phyloP scores from a whole-genome alignment of 1,139 yeast genomes.

The Barnettozyma hawaiiensis region DNA sequence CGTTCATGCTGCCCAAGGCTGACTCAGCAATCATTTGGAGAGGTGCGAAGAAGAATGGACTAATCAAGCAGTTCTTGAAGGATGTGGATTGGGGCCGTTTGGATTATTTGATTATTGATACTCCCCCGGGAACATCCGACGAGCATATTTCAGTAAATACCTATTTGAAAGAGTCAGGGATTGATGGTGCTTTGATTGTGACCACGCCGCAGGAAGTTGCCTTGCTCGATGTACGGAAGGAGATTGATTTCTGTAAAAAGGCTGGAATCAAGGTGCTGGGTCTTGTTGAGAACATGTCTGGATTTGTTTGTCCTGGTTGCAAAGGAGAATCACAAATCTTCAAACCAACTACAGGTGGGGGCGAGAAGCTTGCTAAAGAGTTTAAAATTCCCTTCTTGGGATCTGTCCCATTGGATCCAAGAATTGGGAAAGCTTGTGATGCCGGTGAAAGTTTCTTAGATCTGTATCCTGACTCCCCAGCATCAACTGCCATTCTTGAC shows the following conservation, averaged over 20 bases:
- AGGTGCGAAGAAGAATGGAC: conserved; percentile 89
- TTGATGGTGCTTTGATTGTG: conserved; percentile 92
- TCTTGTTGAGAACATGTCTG: conserved; percentile 95
- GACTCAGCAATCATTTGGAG: conserved; percentile 97
- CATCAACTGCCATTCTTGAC: conserved; percentile 77
- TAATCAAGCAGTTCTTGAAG: conserved; percentile 88
- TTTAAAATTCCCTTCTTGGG: conserved; percentile 76
- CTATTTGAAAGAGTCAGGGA: conserved; percentile 82
- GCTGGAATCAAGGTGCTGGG: conserved; percentile 86
- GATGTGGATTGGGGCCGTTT: conserved; percentile 96
- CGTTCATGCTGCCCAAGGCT: conserved; percentile 88
- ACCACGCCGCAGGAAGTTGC: conserved; percentile 99
- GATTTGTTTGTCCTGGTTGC: conserved; percentile 95
- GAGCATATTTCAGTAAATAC: conserved; percentile 90
- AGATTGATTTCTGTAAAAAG: conserved; percentile 88
- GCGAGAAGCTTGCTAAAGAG: conserved; percentile 75
- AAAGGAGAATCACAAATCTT: conserved; percentile 87
- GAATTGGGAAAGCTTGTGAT: conserved; percentile 89
- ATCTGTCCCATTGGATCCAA: conserved; percentile 90
- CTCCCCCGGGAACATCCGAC: conserved; percentile 98
- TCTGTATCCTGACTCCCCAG: conserved; percentile 85
- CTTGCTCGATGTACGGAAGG: conserved; percentile 87
- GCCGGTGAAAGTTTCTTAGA: conserved; percentile 83
- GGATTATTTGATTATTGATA: conserved; percentile 87
- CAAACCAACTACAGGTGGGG: conserved; percentile 97